Conservation (phyloP, 2,329 filamentous ascomycete species). For the Ascocoryne sarcoides region DNA sequence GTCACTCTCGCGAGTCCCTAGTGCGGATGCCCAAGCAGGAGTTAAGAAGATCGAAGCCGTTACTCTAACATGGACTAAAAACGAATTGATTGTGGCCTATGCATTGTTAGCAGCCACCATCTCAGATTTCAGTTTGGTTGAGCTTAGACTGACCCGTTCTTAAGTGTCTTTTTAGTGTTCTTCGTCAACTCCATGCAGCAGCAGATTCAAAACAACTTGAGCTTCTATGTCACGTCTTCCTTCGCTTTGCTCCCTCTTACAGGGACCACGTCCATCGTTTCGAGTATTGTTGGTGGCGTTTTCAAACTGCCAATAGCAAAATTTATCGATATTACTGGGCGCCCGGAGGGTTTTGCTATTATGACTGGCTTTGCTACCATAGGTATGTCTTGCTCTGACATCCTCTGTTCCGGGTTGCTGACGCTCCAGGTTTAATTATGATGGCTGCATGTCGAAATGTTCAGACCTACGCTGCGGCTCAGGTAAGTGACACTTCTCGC, state of each 20-base stretch:
- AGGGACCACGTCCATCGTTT: constrained; percentile 21
- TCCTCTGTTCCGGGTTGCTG: not conserved
- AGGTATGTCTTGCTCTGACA: constrained; percentile 8
- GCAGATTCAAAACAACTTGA: constrained; percentile 16
- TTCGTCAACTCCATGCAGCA: constrained; percentile 23
- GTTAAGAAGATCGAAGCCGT: constrained; percentile 12
- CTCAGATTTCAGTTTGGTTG: not conserved
- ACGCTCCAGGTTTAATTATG: constrained; percentile 44
- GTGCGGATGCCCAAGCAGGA: not conserved
- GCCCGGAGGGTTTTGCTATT: constrained; percentile 52
- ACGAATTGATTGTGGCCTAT: constrained; percentile 20
- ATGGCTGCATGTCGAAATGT: constrained; percentile 56
- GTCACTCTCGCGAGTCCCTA: not conserved
- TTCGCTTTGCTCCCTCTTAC: constrained; percentile 19
- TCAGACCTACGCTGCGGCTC: constrained; percentile 47
- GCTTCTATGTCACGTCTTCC: constrained; percentile 19
- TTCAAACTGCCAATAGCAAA: constrained; percentile 44
- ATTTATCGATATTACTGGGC: constrained; percentile 58
- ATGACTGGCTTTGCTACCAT: constrained; percentile 44
- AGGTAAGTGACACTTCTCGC: constrained; percentile 38
- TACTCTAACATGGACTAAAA: constrained; percentile 21
- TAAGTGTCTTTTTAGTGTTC: constrained; percentile 22
- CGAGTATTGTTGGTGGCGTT: constrained; percentile 21
- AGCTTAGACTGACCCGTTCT: not conserved
- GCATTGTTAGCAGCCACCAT: constrained; percentile 12